Evolutionary conservation across 2,329 filamentous ascomycete genomes (phyloP).

Genomic region (Fusarium armeniacum): DNA sequence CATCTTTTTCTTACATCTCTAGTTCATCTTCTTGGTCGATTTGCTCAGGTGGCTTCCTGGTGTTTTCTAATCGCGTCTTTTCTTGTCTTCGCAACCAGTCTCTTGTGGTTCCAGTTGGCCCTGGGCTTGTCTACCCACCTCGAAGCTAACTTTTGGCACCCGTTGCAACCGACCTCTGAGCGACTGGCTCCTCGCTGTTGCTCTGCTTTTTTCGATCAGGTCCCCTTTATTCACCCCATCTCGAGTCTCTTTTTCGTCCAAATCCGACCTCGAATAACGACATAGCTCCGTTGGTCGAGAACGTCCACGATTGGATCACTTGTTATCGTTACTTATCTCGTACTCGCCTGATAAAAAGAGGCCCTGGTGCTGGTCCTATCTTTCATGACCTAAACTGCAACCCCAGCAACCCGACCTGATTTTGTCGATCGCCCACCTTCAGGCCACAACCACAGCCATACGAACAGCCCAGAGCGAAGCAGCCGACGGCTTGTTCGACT

Average conservation of each 20-base stretch:
- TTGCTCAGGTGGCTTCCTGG: conserved; percentile 38
- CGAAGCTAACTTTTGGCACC: conserved; percentile 42
- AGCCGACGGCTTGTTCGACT: conserved; percentile 22
- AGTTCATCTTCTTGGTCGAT: conserved; percentile 27
- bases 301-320: conserved; percentile 22
- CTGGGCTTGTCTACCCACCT: conserved; percentile 30
- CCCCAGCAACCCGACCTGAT: conserved; percentile 41
- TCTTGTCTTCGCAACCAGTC: conserved; percentile 10
- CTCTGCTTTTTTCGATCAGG: conserved; percentile 33
- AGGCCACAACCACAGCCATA: conserved; percentile 29
- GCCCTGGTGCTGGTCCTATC: conserved; percentile 30
- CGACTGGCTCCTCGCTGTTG: conserved; percentile 44
- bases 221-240: conserved; percentile 32
- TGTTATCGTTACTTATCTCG: conserved; percentile 27
- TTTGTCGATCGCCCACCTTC: conserved; percentile 35
- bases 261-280: conserved; percentile 22
- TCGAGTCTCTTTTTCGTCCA: conserved; percentile 23
- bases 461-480: conserved; percentile 20
- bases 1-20: conserved; percentile 9
- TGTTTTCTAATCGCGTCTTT: conserved; percentile 33
- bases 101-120: conserved; percentile 12
- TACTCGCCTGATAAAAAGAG: conserved; percentile 34
- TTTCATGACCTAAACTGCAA: conserved; percentile 44
- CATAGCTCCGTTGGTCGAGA: conserved; percentile 35
- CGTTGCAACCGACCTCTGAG: conserved; percentile 43